Evolutionary conservation across 257 asterid genomes (phyloP), one percentile per base, ranked within the genome.

Genomic region (Plantago ovata): DNA sequence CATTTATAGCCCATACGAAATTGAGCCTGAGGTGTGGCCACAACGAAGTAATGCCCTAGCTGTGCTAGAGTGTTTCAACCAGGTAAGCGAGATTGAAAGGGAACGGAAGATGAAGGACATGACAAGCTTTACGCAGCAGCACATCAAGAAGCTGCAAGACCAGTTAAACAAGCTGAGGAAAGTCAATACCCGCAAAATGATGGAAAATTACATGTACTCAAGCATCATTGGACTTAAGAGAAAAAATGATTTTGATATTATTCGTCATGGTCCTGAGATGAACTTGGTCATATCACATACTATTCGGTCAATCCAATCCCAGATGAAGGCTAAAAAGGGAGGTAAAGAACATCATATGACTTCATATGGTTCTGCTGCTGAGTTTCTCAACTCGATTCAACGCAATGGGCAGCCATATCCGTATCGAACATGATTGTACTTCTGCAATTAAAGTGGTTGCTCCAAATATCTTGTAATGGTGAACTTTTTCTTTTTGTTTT

Each of bases 11-110:
- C 75, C 33, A 4, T 76, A 58, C 60, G 77, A 80, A 3, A 16
- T 58, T 2, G 66, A 48, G 46, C 83, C 83, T 45, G 74, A 43
- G 72, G 81, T 68, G 0, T 80, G 86, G 86, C 86, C 86, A 6
- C 60, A 74, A 11, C 52, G 4, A 6, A 49, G 28, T 3, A 77
- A 36, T 2, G 86, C 76, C 1, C 60, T 58, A 62, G 61, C 54
- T 3, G 75, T 80, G 21, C 60, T 80, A 15, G 67, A 68, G 46
- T 70, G 82, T 14, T 75, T 69, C 69, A 40, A 52, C 32, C 42
- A 51, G 38, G 47, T 79, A 24, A 58, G 78, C 32, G 69, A 62
- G 3, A 51, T 76, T 22, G 82, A 76, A 23, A 71, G 62, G 59
- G 23, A 53, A 2, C 22, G 63, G 24, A 76, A 73, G 38, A 79